These are phyloP conservation scores for Sedum album DNA, from an alignment of 164 flowering plant genomes.

Conservation along the genomic window DNA sequence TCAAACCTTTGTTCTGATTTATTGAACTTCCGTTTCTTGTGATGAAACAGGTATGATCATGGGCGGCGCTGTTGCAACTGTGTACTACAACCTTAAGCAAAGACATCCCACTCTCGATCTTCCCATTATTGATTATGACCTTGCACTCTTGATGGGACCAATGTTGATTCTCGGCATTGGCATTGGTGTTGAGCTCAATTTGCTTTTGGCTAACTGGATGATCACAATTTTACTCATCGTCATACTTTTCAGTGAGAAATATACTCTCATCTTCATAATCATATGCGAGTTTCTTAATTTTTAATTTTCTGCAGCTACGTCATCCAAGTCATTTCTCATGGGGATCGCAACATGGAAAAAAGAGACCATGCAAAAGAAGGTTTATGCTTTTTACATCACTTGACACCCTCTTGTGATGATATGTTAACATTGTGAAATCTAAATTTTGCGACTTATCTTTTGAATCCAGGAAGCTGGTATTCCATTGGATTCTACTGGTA, in stretches of 20 bases:
- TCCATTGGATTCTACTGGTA: not conserved
- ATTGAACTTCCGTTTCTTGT: conserved; percentile 14
- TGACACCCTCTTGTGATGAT: not conserved
- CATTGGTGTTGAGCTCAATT: conserved; percentile 6
- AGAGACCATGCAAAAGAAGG: conserved; percentile 5
- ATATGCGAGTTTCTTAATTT: not conserved
- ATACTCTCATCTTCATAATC: not conserved
- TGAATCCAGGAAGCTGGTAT: not conserved
- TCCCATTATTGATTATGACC: conserved; percentile 8
- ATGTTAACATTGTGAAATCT: not conserved
- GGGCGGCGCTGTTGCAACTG: not conserved
- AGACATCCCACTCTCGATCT: conserved; percentile 6
- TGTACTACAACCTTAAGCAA: not conserved
- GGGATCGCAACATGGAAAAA: conserved; percentile 8
- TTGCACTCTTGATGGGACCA: conserved; percentile 6
- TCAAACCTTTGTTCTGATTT: not conserved
- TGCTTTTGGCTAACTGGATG: conserved; percentile 10
- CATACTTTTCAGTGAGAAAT: not conserved
- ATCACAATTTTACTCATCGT: conserved; percentile 4
- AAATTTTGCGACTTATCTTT: not conserved
- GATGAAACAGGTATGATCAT: not conserved
- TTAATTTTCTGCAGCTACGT: not conserved
- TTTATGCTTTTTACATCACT: not conserved
- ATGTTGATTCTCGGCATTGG: conserved; percentile 8
- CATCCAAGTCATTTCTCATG: not conserved